Base-by-base conservation (phyloP, 2,329 filamentous ascomycete species). In the Trichoderma semiorbis region DNA sequence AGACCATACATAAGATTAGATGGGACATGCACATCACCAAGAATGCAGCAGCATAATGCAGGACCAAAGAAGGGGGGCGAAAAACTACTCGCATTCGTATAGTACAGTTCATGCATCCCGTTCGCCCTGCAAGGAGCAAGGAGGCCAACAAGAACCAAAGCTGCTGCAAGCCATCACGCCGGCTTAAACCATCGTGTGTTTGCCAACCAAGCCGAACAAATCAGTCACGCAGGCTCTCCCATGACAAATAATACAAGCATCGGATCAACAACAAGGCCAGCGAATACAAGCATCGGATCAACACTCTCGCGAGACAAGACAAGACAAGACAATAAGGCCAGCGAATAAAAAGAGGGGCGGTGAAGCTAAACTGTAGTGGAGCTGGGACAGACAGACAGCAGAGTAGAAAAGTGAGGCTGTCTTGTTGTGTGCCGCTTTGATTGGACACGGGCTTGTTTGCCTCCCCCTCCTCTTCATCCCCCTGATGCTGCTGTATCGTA, bases 391-490 rank as follows among this genome's bases (percentile, higher is more conserved):
- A 7, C 5, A 5, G 30, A 60, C 24, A 24, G n/a, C n/a, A 43
- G n/a, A n/a, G n/a, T n/a, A n/a, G n/a, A 28, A 69, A 53, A 69
- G 57, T 61, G 67, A 69, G 57, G 67, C 67, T 62, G 67, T 69
- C 53, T 34, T 24, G 32, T 18, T 18, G 36, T 24, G 39, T 66
- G 21, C 55, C 24, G 32, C 24, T 66, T 16, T 60, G 36, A 69
- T 60, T 69, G 65, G 55, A 61, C n/a, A 30, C 24, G 24, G 4
- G 1, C 11, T 50, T 34, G 53, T 47, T 68, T 68, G 65, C 55
- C 60, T 60, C 57, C 57, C 57, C 32, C 58, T n/a, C 39, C 16
- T 18, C 34, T 16, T 14, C 34, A 5, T 14, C 7, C 7, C 34
- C 14, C 16, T 21, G 32, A 34, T 26, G 39, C 50, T 14, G 61